A percentile compares a stretch with the other conserved stretches of the same genome.
Evolutionary conservation across 73 alveolate genomes (phyloP).

Genomic region (Paramecium pentaurelia): DNA sequence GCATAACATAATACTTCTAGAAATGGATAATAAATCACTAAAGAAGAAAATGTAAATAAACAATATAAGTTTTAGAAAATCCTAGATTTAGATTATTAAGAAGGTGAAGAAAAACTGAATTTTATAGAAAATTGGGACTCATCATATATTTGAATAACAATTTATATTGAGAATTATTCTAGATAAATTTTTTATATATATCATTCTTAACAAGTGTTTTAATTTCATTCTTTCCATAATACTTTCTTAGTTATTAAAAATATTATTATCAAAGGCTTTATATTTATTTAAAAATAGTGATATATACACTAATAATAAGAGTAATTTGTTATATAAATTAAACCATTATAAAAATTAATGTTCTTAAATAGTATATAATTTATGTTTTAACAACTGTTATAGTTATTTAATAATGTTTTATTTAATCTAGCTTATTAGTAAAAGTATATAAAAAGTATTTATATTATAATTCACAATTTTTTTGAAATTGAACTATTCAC

Average conservation of each 20-base stretch:
- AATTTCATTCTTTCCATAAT: no score
- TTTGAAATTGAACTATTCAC: not conserved
- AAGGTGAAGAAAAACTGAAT: not conserved
- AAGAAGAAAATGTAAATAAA: not conserved
- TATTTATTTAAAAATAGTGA: no score
- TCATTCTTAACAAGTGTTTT: no score
- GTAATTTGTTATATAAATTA: no score
- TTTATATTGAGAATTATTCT: not conserved
- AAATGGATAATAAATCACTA: not conserved
- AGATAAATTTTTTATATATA: not conserved
- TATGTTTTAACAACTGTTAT: no score
- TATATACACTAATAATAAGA: no score
- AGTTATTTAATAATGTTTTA: not conserved
- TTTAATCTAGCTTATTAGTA: not conserved
- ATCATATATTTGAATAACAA: not conserved
- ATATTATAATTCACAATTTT: not conserved
- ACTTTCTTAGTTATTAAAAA: not conserved
- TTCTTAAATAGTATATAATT: no score
- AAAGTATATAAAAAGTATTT: no score
- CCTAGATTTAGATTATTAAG: not conserved
- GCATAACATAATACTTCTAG: not conserved
- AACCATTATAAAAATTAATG: no score
- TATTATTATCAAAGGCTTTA: no score
- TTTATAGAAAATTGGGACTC: slow-evolving; percentile 9
- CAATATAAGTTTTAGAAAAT: not conserved